A percentile compares a stretch with the other conserved stretches of the same genome.
These are phyloP conservation scores for Candida vartiovaarae DNA, from an alignment of 805 yeast species.

Conservation along the genomic window DNA sequence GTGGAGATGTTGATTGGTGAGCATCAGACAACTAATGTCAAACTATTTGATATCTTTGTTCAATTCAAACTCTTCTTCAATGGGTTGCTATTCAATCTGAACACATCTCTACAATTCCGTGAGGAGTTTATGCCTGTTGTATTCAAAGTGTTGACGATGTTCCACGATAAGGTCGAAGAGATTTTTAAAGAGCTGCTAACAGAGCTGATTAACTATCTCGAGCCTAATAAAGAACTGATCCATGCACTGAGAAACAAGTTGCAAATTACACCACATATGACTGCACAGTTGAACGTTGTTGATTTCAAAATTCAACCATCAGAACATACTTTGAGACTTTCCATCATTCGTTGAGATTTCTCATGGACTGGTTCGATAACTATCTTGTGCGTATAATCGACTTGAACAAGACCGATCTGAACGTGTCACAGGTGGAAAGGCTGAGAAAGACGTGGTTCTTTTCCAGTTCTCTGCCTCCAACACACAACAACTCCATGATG, in stretches of 20 bases:
- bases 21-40: not conserved
- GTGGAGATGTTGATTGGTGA: not conserved
- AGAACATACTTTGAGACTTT: slow-evolving; percentile 32
- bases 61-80: slow-evolving; percentile 19
- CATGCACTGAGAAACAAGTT: slow-evolving; percentile 4
- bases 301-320: slow-evolving; percentile 18
- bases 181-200: slow-evolving; percentile 18
- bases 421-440: slow-evolving; percentile 24
- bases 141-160: slow-evolving; percentile 18
- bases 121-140: slow-evolving; percentile 19
- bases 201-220: slow-evolving; percentile 17
- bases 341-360: slow-evolving; percentile 30
- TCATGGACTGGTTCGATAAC: slow-evolving; percentile 19
- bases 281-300: slow-evolving; percentile 11
- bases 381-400: slow-evolving; percentile 15
- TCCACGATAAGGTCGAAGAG: slow-evolving; percentile 19
- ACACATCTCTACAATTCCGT: slow-evolving; percentile 23
- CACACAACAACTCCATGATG: slow-evolving; percentile 7
- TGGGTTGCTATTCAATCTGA: slow-evolving; percentile 16
- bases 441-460: slow-evolving; percentile 33
- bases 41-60: slow-evolving; percentile 13
- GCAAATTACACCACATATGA: slow-evolving; percentile 3
- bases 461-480: slow-evolving; percentile 28
- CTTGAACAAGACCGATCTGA: slow-evolving; percentile 21
- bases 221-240: slow-evolving; percentile 18